Evolutionary conservation across 192 early-diverging fungal species (phyloP), one percentile per base, ranked within the genome.

Genomic region (Umbelopsis isabellina): DNA sequence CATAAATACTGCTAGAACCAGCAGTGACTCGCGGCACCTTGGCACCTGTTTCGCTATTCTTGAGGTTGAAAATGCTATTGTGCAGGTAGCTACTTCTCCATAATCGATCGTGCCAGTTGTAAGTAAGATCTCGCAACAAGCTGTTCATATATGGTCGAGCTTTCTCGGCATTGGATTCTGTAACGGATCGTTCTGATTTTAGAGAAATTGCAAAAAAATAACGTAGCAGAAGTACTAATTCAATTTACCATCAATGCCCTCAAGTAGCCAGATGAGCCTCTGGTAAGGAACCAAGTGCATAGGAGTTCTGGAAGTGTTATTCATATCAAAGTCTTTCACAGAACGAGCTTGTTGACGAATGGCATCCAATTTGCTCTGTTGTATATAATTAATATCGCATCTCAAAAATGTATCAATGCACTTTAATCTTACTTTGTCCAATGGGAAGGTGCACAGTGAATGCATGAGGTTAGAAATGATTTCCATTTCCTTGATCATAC

Each of bases 251-350:
- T 18, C 22, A 66, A 33, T 3, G 11, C 22, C 48, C 21, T 74
- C 69, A 25, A 72, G 83, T 23, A 85, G 77, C 91, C 91, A 93
- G 11, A 86, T 73, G 46, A 93, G 55, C 49, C 87, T 83, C 70
- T 91, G 87, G 45, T 90, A 78, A 37, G 90, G 85, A 30, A 87
- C 87, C 68, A 91, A 79, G 76, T 90, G 85, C 49, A 83, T 66
- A 9, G 91, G 82, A 35, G 79, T 66, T 33, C 87, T 82, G 1
- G 87, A 84, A 1, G 86, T 82, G 7, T 84, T 75, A 21, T 85
- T 76, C 44, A 87, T 68, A 61, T 61, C 55, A 61, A 61, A 61
- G 13, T 61, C 55, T 35, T 61, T 61, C 15, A 61, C 16, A 30
- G 5, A 7, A n/a, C 15, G 27, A 35, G 27, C 12, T 15, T 18